Evolutionary conservation across 257 asterid species (phyloP).

Genomic region (Buddleja alternifolia): DNA sequence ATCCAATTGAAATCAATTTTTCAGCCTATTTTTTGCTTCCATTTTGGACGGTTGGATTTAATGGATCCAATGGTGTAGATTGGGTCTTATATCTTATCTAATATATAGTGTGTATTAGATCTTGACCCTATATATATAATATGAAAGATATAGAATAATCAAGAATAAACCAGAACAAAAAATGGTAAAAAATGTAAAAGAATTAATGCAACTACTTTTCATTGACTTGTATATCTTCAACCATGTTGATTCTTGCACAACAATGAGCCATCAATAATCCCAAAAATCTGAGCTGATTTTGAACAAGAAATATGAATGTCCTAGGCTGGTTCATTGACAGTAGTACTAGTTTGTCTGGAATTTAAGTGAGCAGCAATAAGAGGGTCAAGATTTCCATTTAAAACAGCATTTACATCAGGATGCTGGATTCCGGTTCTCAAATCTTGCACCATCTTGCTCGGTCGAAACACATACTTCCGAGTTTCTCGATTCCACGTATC

Average conservation of each 20-base stretch:
- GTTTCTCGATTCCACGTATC: slow-evolving; percentile 53
- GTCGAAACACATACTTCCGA: slow-evolving; percentile 55
- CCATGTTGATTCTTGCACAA: not conserved
- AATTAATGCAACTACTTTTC: too few relatives aligned
- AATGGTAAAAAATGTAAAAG: not conserved
- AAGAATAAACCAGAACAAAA: not conserved
- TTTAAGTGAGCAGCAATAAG: slow-evolving; percentile 68
- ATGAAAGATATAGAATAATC: too few relatives aligned
- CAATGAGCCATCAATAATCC: not conserved
- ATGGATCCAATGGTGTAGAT: too few relatives aligned
- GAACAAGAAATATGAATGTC: not conserved
- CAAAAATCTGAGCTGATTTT: not conserved
- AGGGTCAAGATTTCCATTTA: slow-evolving; percentile 75
- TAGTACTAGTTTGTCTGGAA: slow-evolving; percentile 40
- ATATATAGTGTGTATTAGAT: too few relatives aligned
- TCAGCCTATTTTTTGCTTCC: too few relatives aligned
- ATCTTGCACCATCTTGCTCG: slow-evolving; percentile 64
- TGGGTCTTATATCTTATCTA: too few relatives aligned
- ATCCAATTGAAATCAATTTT: too few relatives aligned
- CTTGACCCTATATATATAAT: too few relatives aligned
- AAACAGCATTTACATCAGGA: slow-evolving; percentile 51
- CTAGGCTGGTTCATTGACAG: slow-evolving; percentile 20
- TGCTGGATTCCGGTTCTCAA: slow-evolving; percentile 57
- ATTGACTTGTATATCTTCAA: not conserved
- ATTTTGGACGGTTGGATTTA: too few relatives aligned